Conservation (phyloP, 305 asterid species). For the Fraxinus ornus region DNA sequence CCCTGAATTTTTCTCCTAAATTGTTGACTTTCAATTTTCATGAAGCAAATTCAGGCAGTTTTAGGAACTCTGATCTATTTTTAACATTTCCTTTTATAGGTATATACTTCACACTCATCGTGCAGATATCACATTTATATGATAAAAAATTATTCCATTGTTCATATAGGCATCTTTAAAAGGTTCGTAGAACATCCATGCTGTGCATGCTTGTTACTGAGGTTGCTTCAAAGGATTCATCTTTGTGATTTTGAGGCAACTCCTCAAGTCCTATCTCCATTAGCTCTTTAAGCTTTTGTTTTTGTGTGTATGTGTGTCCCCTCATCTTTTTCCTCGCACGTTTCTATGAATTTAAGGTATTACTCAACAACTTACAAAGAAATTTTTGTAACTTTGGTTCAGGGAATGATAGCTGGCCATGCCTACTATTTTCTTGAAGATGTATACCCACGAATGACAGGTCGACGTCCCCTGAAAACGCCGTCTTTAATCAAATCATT, state of each 20-base stretch:
- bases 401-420: conserved; percentile 99
- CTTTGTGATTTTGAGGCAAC: not conserved
- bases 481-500: conserved; percentile 65
- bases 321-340: not conserved
- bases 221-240: not conserved
- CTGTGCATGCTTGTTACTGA: not conserved
- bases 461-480: conserved; percentile 85
- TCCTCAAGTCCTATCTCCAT: not conserved
- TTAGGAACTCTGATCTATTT: not conserved
- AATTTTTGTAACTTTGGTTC: conserved; percentile 23
- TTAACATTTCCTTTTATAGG: not conserved
- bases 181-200: not conserved
- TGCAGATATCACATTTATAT: not conserved
- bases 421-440: conserved; percentile 95
- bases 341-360: not conserved
- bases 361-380: conserved; percentile 7
- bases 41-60: not conserved
- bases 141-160: not conserved
- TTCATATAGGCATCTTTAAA: not conserved
- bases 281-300: not conserved
- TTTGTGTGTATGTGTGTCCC: not conserved
- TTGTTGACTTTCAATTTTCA: not conserved
- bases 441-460: conserved; percentile 91
- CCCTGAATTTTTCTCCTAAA: not conserved
- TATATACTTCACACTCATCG: not conserved